Evolutionary conservation across 371 early-diverging fungal genomes (phyloP), one percentile per base, ranked within the genome.

Genomic region (Mortierella sp.): DNA sequence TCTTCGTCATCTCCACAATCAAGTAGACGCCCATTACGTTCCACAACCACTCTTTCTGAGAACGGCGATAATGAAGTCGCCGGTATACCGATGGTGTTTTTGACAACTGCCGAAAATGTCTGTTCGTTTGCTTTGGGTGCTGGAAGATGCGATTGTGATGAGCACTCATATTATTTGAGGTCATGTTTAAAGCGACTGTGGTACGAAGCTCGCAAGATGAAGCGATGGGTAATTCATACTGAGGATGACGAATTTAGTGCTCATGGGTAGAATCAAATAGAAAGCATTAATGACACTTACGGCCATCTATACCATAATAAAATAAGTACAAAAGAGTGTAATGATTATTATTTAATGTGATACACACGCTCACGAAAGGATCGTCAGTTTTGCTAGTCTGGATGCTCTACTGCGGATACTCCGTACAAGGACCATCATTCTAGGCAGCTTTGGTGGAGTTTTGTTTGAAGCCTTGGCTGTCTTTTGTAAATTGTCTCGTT

Each of bases 401-500:
- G 80, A 70, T 0, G 49, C 74, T 40, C 64, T 69, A 45, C 80
- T 79, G 7, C 74, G 74, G 28, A 69, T 64, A 49, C 74, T 73
- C 17, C 74, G 58, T 28, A 74, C 70, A 22, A 79, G 70, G 42
- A 79, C 74, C 74, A 79, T 70, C 80, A 79, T 70, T 28, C 54
- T 56, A 3, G 74, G 80, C 22, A 64, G 60, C 13, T 76, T 76
- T 26, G 51, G 29, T 9, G 42, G 37, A 4, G 64, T 55, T 28
- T 51, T 53, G 8, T 9, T 15, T 53, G 53, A 53, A 28, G 28
- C 37, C n/a, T n/a, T 45, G 17, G 51, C 60, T 19, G 2, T n/a
- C 62, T 34, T 47, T 23, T 54, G 61, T 12, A 32, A 10, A 29
- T 64, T 61, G 26, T 37, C 17, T 26, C 63, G 47, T 45, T 49